These are phyloP conservation scores for Protomyces pachydermus DNA, from an alignment of 1,139 yeast species.

Conservation along the genomic window DNA sequence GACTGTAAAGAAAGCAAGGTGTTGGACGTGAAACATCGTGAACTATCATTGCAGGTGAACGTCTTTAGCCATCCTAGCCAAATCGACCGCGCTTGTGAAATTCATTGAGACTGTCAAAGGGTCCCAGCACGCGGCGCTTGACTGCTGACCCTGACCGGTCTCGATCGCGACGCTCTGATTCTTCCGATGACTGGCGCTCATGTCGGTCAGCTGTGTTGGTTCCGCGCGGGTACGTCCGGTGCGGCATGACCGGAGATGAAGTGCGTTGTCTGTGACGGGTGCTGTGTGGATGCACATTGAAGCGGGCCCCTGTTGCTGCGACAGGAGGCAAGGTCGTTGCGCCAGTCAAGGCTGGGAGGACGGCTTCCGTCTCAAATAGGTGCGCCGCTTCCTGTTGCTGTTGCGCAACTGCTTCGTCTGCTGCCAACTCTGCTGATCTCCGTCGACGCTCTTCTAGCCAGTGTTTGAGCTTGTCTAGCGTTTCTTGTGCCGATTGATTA, in stretches of 20 bases:
- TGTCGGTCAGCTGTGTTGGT: not conserved
- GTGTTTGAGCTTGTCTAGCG: not conserved
- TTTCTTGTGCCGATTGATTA: not conserved
- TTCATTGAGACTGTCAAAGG: slow-evolving; percentile 2
- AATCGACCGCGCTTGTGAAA: slow-evolving; percentile 21
- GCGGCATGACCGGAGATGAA: not conserved
- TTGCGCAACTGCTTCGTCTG: not conserved
- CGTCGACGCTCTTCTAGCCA: slow-evolving; percentile 20
- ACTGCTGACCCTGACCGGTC: not conserved
- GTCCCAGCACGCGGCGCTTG: slow-evolving; percentile 13
- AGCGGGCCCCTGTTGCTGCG: not conserved
- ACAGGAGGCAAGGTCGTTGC: not conserved
- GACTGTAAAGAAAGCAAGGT: not conserved
- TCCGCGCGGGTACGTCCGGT: not conserved
- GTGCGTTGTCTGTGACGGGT: not conserved
- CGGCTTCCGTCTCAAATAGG: not conserved
- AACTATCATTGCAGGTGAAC: not conserved
- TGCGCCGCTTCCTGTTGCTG: not conserved
- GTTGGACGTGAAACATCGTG: not conserved
- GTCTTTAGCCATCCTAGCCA: not conserved
- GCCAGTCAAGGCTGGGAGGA: not conserved
- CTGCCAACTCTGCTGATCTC: not conserved
- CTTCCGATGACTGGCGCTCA: slow-evolving; percentile 1
- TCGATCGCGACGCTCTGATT: slow-evolving; percentile 12
- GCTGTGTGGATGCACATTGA: not conserved